Evolutionary conservation across 1,284 basidiomycete genomes (phyloP).

Genomic region (Irpex rosettiformis): DNA sequence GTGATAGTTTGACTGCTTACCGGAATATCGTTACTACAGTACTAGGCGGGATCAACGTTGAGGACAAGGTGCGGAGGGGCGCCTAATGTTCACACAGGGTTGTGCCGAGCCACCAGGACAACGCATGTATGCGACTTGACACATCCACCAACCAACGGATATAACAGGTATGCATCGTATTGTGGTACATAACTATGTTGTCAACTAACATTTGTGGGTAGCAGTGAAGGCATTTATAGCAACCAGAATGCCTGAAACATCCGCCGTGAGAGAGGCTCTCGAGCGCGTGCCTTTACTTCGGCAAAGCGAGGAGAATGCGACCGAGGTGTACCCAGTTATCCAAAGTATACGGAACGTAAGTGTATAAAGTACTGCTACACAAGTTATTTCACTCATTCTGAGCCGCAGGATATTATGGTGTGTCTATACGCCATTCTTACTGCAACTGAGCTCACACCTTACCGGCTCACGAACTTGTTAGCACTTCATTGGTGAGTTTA

Average conservation of each 20-base stretch:
- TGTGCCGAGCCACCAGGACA: too few relatives aligned
- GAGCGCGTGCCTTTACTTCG: constrained; percentile 35
- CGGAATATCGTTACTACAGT: too few relatives aligned
- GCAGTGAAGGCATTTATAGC: not conserved
- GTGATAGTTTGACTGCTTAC: too few relatives aligned
- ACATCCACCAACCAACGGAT: too few relatives aligned
- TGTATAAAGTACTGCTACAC: constrained; percentile 10
- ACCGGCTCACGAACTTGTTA: constrained; percentile 23
- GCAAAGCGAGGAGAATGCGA: constrained; percentile 46
- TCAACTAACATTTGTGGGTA: not conserved
- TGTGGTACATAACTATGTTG: too few relatives aligned
- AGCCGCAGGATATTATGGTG: constrained; percentile 56
- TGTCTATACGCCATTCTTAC: constrained; percentile 3
- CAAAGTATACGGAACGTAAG: constrained; percentile 62
- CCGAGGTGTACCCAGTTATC: constrained; percentile 70
- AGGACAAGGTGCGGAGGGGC: too few relatives aligned
- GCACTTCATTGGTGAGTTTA: constrained; percentile 56
- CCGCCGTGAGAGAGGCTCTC: not conserved
- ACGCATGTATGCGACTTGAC: too few relatives aligned
- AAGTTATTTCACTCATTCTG: constrained; percentile 7
- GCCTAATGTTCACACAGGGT: too few relatives aligned
- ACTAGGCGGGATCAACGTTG: too few relatives aligned
- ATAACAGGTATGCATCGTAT: too few relatives aligned
- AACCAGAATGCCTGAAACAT: constrained; percentile 14
- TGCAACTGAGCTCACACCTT: constrained; percentile 1